Evolutionary conservation across 305 asterid species (phyloP), one percentile per base, ranked within the genome.

Genomic region (Fraxinus latifolia): DNA sequence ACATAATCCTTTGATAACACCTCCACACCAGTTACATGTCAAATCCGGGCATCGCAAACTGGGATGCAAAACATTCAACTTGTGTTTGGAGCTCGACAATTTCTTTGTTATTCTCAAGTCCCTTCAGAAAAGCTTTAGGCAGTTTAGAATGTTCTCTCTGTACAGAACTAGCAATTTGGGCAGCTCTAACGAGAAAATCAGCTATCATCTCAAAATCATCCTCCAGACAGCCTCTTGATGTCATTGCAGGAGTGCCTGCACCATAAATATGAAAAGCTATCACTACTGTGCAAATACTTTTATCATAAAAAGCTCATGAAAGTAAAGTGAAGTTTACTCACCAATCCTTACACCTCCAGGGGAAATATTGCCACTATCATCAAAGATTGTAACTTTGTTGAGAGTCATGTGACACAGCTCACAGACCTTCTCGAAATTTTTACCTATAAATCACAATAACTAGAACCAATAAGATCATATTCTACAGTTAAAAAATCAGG

Each of bases 221-320:
- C 92, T 92, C 98, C 7, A 89, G 73, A 85, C 97, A 94, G 75
- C 98, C 97, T 87, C 97, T 88, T 79, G 98, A 90, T 32, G 98
- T 94, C 97, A 92, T 93, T 79, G 98, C 97, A 81, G 98, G 94
- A 74, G 97, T 93, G 68, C 97, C 97, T 94, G 88, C 50, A 50
- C 76, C 60, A 73, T 12, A 74, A 60, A 79, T 34, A 80, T 39
- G 50, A 39, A 23, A 67, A 39, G 12, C 42, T 44, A 75, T 72
- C 25, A 71, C 37, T 31, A 32, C 27, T 0, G 74, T 47, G 80
- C 79, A 75, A 68, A 75, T 31, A 33, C 50, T 72, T 37, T 44
- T 14, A 79, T 7, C 77, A 77, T 14, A 62, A 0, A 62, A 15
- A 32, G 37, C 31, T 75, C 19, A 31, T 21, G 23, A 80, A 80